A percentile compares a stretch with the other conserved stretches of the same genome.
These are phyloP conservation scores for Blumeriella jaapii DNA, from an alignment of 2,329 filamentous ascomycete genomes.

Conservation along the genomic window DNA sequence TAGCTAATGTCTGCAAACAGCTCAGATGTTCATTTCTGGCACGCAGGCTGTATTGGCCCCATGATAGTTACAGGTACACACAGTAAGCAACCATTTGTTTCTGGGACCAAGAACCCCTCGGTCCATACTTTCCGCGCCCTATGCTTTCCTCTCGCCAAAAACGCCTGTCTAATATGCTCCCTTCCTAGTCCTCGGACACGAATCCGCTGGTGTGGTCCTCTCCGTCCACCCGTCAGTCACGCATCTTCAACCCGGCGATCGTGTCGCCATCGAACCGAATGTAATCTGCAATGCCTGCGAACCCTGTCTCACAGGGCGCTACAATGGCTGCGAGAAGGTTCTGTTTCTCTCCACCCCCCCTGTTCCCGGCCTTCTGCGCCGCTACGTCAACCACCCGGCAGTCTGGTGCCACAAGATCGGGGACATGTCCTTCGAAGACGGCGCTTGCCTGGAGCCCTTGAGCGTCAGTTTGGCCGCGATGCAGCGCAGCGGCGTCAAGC, in stretches of 20 bases:
- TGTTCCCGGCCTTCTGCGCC: slow-evolving; percentile 71
- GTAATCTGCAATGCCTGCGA: slow-evolving; percentile 86
- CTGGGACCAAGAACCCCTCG: too few relatives aligned
- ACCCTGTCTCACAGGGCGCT: slow-evolving; percentile 81
- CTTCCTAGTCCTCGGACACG: slow-evolving; percentile 92
- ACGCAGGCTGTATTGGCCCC: slow-evolving; percentile 85
- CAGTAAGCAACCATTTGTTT: too few relatives aligned
- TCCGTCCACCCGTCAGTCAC: slow-evolving; percentile 73
- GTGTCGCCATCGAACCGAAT: slow-evolving; percentile 89
- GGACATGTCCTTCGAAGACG: slow-evolving; percentile 83
- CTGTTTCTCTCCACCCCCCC: slow-evolving; percentile 86
- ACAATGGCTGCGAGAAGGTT: slow-evolving; percentile 87
- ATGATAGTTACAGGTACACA: slow-evolving; percentile 88
- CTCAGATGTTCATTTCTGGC: slow-evolving; percentile 96
- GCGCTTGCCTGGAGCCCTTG: slow-evolving; percentile 80
- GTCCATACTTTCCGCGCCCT: too few relatives aligned
- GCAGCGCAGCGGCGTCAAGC: slow-evolving; percentile 65
- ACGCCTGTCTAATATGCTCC: too few relatives aligned
- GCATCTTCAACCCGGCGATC: slow-evolving; percentile 70
- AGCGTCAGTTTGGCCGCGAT: slow-evolving; percentile 82
- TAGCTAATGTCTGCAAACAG: slow-evolving; percentile 32
- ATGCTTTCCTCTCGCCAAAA: too few relatives aligned
- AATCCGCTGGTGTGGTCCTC: slow-evolving; percentile 76
- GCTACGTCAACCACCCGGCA: slow-evolving; percentile 91
- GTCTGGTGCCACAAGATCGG: slow-evolving; percentile 96